phyloP scores from a whole-genome alignment of 179 eudicot genomes.

The Pouteria campechiana region DNA sequence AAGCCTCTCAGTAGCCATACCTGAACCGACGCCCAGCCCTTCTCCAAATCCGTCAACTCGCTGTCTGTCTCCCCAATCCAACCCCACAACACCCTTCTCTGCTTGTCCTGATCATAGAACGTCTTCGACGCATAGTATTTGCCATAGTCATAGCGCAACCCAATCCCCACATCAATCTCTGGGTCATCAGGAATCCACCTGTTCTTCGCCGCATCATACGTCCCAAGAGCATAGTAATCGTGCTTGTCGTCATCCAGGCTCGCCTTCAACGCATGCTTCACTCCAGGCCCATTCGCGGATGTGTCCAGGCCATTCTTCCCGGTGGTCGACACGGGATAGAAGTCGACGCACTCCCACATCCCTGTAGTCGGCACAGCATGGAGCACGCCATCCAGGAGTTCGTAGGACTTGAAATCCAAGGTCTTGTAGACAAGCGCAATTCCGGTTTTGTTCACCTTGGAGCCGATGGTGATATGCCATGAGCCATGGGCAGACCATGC shows the following conservation, averaged over 20 bases:
- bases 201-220: conserved; percentile 28
- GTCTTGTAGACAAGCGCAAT: conserved; percentile 59
- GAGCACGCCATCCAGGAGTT: conserved; percentile 35
- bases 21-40: conserved; percentile 83
- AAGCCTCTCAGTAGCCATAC: too few species aligned
- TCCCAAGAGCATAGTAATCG: conserved; percentile 77
- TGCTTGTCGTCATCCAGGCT: conserved; percentile 62
- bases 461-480: conserved; percentile 70
- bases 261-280: conserved; percentile 72
- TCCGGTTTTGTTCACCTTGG: conserved; percentile 55
- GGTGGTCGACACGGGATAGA: conserved; percentile 57
- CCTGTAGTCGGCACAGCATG: conserved; percentile 75
- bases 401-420: conserved; percentile 33
- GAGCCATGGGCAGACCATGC: conserved; percentile 63
- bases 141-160: conserved; percentile 71
- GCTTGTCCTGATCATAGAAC: conserved; percentile 58
- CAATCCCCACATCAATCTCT: conserved; percentile 64
- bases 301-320: conserved; percentile 42
- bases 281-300: conserved; percentile 44
- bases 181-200: conserved; percentile 81
- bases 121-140: conserved; percentile 81
- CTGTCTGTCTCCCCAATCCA: conserved; percentile 81
- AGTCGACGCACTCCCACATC: conserved; percentile 97
- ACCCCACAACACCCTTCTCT: conserved; percentile 74
- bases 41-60: conserved; percentile 41